phyloP scores from a whole-genome alignment of 768 basidiomycete species.

The Suillus brevipes region DNA sequence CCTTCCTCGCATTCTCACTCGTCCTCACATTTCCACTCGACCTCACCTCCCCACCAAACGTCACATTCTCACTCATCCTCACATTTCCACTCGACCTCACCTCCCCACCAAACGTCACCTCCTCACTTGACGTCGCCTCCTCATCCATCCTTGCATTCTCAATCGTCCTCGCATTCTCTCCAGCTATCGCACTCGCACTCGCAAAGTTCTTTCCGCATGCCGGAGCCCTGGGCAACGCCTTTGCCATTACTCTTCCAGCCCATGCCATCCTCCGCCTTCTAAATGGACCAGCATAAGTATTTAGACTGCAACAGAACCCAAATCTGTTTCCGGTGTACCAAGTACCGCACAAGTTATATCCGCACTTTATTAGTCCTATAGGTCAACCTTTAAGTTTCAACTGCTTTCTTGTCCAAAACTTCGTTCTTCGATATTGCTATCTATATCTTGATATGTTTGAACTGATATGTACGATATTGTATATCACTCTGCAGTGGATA shows the following conservation, averaged over 20 bases:
- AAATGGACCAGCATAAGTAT: slow-evolving; percentile 1
- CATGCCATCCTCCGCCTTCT: slow-evolving; percentile 15
- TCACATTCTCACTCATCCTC: not conserved
- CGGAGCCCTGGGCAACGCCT: slow-evolving; percentile 25
- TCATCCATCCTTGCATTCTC: not conserved
- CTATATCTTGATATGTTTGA: slow-evolving; percentile 4
- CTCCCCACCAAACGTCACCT: not conserved
- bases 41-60: not conserved
- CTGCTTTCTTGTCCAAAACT: not conserved
- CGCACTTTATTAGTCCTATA: not conserved
- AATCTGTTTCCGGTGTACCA: too few relatives aligned
- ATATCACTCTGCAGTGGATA: not conserved
- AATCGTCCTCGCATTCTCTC: not conserved
- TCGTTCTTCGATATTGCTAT: not conserved
- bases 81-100: not conserved
- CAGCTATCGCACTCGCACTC: slow-evolving; percentile 6
- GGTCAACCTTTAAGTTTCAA: not conserved
- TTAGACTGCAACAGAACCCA: not conserved
- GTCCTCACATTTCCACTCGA: not conserved
- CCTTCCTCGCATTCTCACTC: not conserved
- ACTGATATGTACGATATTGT: slow-evolving; percentile 1
- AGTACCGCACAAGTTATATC: not conserved
- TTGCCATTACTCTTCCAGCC: slow-evolving; percentile 1
- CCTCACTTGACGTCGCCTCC: not conserved
- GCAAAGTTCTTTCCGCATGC: slow-evolving; percentile 22